Evolutionary conservation across 768 basidiomycete genomes (phyloP).

Genomic region (Crassisporium funariophilum): DNA sequence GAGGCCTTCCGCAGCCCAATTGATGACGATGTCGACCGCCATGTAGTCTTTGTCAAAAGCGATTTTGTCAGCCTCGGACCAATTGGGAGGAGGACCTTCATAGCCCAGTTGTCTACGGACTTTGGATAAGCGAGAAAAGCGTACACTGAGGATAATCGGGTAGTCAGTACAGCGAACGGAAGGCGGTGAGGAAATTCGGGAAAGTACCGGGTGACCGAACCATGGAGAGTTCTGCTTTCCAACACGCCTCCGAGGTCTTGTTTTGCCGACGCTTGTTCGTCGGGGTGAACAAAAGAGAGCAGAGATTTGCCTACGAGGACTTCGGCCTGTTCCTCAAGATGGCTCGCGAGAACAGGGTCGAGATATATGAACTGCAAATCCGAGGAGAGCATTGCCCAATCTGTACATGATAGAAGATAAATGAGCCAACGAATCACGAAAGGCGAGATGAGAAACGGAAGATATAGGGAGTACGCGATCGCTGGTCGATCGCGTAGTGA

Average conservation of each 20-base stretch:
- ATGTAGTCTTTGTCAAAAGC: constrained; percentile 75
- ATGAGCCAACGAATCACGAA: constrained; percentile 13
- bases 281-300: constrained; percentile 81
- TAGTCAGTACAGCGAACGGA: constrained; percentile 21
- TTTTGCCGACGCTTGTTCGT: constrained; percentile 75
- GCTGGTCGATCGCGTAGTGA: constrained; percentile 38
- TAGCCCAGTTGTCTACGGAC: constrained; percentile 76
- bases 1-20: constrained; percentile 85
- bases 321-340: constrained; percentile 74
- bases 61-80: constrained; percentile 70
- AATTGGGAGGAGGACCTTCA: constrained; percentile 52
- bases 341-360: constrained; percentile 74
- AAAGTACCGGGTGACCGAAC: constrained; percentile 77
- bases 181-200: constrained; percentile 3
- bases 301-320: constrained; percentile 70
- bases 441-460: constrained; percentile 25
- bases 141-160: constrained; percentile 53
- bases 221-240: constrained; percentile 74
- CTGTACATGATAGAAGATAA: constrained; percentile 36
- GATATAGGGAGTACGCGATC: constrained; percentile 33
- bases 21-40: constrained; percentile 88
- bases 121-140: constrained; percentile 75
- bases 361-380: constrained; percentile 80
- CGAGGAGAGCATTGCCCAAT: constrained; percentile 81
- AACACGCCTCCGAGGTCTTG: constrained; percentile 75